Conservation (phyloP, 805 yeast genomes). For the Cyberlindnera xylosilytica region DNA sequence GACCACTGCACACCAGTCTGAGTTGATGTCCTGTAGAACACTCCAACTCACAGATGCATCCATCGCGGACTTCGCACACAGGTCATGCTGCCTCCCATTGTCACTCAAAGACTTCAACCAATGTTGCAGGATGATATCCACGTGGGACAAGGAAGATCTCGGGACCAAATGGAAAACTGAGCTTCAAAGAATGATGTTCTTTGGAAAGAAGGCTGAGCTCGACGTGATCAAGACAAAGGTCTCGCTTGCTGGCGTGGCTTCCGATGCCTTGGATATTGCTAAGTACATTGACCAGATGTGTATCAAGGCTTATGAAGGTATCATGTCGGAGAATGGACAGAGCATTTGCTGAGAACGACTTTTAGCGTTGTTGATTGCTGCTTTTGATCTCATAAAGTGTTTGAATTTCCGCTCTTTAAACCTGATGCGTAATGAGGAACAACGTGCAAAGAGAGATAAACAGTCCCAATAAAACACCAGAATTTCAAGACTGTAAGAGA, state of each 20-base stretch:
- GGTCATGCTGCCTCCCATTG: slow-evolving; percentile 19
- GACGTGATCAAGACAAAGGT: slow-evolving; percentile 31
- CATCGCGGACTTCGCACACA: slow-evolving; percentile 19
- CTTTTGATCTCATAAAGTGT: too few relatives aligned
- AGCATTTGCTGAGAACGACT: too few relatives aligned
- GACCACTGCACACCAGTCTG: not conserved
- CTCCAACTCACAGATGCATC: slow-evolving; percentile 19
- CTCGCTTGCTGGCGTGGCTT: not conserved
- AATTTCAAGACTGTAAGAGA: too few relatives aligned
- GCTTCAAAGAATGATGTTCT: slow-evolving; percentile 53
- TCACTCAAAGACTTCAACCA: slow-evolving; percentile 29
- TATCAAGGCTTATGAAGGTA: not conserved
- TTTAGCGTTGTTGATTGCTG: too few relatives aligned
- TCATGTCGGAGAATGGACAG: too few relatives aligned
- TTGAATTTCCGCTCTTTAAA: too few relatives aligned
- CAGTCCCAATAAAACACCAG: too few relatives aligned
- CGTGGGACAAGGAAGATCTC: slow-evolving; percentile 6
- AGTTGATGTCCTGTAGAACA: slow-evolving; percentile 8
- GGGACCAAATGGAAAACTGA: slow-evolving; percentile 35
- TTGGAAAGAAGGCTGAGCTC: slow-evolving; percentile 61
- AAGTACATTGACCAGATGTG: slow-evolving; percentile 9
- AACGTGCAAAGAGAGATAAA: too few relatives aligned
- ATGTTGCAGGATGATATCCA: slow-evolving; percentile 23
- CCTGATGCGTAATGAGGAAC: too few relatives aligned
- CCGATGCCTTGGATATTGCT: slow-evolving; percentile 2